phyloP scores from a whole-genome alignment of 768 basidiomycete species.

The Paxillus rubicundulus region DNA sequence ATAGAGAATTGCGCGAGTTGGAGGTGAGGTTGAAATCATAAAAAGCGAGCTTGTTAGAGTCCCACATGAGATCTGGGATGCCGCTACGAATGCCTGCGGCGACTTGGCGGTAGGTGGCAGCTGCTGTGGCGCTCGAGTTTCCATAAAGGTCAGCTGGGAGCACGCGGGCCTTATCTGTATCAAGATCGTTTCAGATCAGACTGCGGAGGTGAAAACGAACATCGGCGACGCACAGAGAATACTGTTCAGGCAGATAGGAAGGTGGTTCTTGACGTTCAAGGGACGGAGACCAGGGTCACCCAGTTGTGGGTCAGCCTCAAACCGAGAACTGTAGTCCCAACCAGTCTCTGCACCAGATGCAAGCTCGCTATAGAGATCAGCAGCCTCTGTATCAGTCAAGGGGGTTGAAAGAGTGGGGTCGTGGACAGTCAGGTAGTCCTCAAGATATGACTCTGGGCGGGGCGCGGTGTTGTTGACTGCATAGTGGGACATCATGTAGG shows the following conservation, averaged over 20 bases:
- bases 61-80: constrained; percentile 87
- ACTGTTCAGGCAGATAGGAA: constrained; percentile 81
- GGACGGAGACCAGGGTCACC: constrained; percentile 59
- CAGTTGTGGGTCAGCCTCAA: constrained; percentile 33
- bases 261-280: constrained; percentile 64
- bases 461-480: constrained; percentile 82
- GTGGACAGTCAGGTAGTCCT: constrained; percentile 80
- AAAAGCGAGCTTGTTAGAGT: constrained; percentile 76
- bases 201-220: constrained; percentile 3
- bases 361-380: constrained; percentile 79
- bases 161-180: constrained; percentile 60
- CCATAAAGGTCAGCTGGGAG: constrained; percentile 62
- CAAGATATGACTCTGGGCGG: constrained; percentile 79
- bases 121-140: constrained; percentile 41
- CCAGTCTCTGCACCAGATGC: constrained; percentile 88
- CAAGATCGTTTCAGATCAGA: constrained; percentile 1
- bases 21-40: constrained; percentile 85
- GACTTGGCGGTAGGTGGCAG: constrained; percentile 48
- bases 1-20: constrained; percentile 60
- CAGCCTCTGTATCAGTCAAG: constrained; percentile 57
- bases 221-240: constrained; percentile 63
- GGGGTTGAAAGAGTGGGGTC: constrained; percentile 53
- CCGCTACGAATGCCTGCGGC: constrained; percentile 62
- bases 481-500: constrained; percentile 68
- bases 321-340: constrained; percentile 44